A percentile compares a stretch with the other conserved stretches of the same genome.
Conservation (phyloP, 106 monocot species). For the Platanthera zijinensis region DNA sequence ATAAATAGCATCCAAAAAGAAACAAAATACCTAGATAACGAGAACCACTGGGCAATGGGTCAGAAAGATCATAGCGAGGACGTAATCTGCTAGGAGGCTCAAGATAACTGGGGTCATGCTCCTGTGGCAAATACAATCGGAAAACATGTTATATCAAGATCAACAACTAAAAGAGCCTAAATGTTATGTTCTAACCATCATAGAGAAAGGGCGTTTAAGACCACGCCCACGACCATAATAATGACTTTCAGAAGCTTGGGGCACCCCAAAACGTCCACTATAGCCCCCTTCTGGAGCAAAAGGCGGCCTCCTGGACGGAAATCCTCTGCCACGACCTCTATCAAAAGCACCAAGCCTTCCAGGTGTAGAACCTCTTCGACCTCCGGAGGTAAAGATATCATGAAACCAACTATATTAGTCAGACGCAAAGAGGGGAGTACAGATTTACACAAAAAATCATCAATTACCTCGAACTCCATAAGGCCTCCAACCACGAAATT, state of each 20-base stretch:
- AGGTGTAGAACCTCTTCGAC: constrained; percentile 29
- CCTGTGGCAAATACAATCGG: constrained; percentile 21
- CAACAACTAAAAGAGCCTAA: neutral
- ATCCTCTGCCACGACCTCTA: constrained; percentile 35
- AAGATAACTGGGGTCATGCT: constrained; percentile 50
- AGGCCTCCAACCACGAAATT: constrained; percentile 39
- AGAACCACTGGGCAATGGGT: constrained; percentile 24
- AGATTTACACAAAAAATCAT: neutral
- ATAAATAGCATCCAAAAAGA: neutral
- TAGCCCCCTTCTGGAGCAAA: constrained; percentile 40
- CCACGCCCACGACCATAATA: constrained; percentile 50
- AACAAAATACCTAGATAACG: constrained; percentile 41
- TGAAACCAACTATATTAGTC: neutral
- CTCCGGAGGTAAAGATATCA: constrained; percentile 24
- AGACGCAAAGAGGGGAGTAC: neutral
- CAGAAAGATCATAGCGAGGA: constrained; percentile 44
- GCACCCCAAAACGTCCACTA: constrained; percentile 31
- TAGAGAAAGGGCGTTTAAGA: constrained; percentile 54
- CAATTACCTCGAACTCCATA: constrained; percentile 49
- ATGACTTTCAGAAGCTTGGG: constrained; percentile 41
- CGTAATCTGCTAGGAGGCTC: constrained; percentile 44
- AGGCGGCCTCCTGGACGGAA: constrained; percentile 35
- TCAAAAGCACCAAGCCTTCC: constrained; percentile 34
- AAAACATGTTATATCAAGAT: constrained; percentile 1
- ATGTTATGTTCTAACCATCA: constrained; percentile 35